Base-by-base conservation (phyloP, 1,139 yeast genomes). In the Yamadazyma diospyri region DNA sequence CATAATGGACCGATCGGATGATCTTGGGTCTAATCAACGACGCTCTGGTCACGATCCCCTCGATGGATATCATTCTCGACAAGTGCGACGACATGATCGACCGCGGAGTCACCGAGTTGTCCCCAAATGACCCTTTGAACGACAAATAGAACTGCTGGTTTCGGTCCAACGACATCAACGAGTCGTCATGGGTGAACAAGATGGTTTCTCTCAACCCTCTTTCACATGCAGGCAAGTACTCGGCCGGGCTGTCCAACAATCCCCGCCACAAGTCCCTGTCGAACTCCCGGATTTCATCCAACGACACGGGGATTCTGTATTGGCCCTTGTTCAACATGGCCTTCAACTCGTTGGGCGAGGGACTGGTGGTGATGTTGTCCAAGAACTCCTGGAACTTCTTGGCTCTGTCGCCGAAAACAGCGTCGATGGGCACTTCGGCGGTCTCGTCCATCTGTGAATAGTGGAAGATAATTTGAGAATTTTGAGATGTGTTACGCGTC, bases 1-100 rank as follows among this genome's bases (percentile, higher is more conserved):
- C 89, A 56, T 85, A 92, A 61, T 92, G 98, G 23, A 94, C 97
- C 2, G 97, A 87, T 48, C 95, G 74, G 30, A 88, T 76, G 36
- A 92, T 76, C 55, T 92, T 92, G 20, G 98, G 98, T 41, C 97
- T 76, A 28, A 92, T 95, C 40, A 92, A 68, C 1, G 97, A 88
- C 25, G 95, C 92, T 42, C 94, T 72, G 2, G 98, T 92, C 13
- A 92, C 96, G 49, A 92, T 92, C 37, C 99, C 99, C 61, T 92
- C 97, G 23, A 94, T 70, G 1, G 95, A 83, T 23, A 92, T 79
- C 72, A 92, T 68, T 50, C 81, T 81, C 31, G 95, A 87, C 34
- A 92, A 66, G 45, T 78, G 83, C 12, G 70, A 61, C 2, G 97
- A 82, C 40, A 81, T 77, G 41, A 94, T 78, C 2, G 95, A 80